These are phyloP conservation scores for Coprinopsis strossmayeri DNA, from an alignment of 768 basidiomycete genomes.

Conservation along the genomic window DNA sequence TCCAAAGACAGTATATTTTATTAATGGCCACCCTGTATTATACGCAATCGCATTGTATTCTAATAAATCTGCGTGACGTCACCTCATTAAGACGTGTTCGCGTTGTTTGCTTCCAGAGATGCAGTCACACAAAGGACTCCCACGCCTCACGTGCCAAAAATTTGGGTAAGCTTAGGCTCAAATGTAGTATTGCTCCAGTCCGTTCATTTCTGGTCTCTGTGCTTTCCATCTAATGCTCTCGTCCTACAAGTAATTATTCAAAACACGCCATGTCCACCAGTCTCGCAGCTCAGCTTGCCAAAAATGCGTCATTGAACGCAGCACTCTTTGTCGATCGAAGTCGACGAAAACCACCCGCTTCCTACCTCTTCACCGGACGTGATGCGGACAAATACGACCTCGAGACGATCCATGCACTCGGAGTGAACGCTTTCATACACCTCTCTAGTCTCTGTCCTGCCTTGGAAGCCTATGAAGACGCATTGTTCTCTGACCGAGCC, in stretches of 20 bases:
- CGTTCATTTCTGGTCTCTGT: background rate
- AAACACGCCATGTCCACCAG: constrained; percentile 21
- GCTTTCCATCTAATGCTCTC: background rate
- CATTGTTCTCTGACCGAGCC: constrained; percentile 75
- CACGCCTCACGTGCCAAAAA: constrained; percentile 11
- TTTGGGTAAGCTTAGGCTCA: constrained; percentile 1
- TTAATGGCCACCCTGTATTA: too few species aligned
- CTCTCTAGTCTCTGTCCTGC: constrained; percentile 55
- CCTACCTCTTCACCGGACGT: constrained; percentile 82
- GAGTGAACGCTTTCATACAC: constrained; percentile 69
- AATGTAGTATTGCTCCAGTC: background rate
- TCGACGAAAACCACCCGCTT: constrained; percentile 59
- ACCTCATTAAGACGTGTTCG: background rate
- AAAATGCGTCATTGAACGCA: constrained; percentile 74
- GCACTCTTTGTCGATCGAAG: constrained; percentile 60
- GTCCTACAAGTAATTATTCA: background rate
- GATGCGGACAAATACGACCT: constrained; percentile 85
- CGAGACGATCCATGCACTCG: constrained; percentile 79
- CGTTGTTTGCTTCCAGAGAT: constrained; percentile 5
- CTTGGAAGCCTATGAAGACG: constrained; percentile 56
- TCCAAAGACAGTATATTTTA: too few species aligned
- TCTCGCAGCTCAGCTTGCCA: constrained; percentile 77
- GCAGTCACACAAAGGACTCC: background rate
- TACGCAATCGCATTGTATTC: too few species aligned
- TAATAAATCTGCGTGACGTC: too few species aligned